These are phyloP conservation scores for Lotmaria passim DNA, from an alignment of 208 protist species.

Conservation along the genomic window DNA sequence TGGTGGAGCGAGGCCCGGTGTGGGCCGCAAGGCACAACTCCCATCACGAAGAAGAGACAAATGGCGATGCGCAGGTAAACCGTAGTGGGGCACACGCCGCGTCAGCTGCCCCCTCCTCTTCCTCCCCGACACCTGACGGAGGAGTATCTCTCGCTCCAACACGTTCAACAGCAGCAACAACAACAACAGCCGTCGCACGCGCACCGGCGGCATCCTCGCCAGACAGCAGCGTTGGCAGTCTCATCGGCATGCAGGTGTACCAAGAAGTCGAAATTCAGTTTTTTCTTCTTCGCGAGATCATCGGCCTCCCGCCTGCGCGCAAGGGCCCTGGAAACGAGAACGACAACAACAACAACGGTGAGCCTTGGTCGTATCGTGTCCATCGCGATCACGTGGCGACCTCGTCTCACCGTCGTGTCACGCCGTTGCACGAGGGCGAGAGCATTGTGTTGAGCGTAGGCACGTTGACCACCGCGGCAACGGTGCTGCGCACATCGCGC, in stretches of 20 bases:
- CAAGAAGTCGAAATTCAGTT: conserved; percentile 97
- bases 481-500: conserved; percentile 92
- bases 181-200: background rate
- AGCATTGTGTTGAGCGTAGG: conserved; percentile 99
- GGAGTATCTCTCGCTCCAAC: too few species aligned
- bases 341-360: background rate
- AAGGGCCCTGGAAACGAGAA: background rate
- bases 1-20: conserved; percentile 24
- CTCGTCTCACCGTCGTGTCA: conserved; percentile 58
- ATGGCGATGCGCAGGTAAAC: too few species aligned
- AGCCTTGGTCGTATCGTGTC: conserved; percentile 17
- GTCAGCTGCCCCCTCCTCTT: too few species aligned
- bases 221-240: too few species aligned
- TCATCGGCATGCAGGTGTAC: conserved; percentile 89
- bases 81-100: too few species aligned
- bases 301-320: conserved; percentile 66
- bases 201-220: background rate
- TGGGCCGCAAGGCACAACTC: background rate
- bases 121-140: too few species aligned
- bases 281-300: conserved; percentile 96
- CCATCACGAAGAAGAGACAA: background rate
- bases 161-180: too few species aligned
- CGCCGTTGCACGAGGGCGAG: conserved; percentile 95
- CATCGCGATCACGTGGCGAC: conserved; percentile 13
- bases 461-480: conserved; percentile 97